These are phyloP conservation scores for Talaromyces sp. DNA, from an alignment of 2,329 filamentous ascomycete species.

Conservation along the genomic window DNA sequence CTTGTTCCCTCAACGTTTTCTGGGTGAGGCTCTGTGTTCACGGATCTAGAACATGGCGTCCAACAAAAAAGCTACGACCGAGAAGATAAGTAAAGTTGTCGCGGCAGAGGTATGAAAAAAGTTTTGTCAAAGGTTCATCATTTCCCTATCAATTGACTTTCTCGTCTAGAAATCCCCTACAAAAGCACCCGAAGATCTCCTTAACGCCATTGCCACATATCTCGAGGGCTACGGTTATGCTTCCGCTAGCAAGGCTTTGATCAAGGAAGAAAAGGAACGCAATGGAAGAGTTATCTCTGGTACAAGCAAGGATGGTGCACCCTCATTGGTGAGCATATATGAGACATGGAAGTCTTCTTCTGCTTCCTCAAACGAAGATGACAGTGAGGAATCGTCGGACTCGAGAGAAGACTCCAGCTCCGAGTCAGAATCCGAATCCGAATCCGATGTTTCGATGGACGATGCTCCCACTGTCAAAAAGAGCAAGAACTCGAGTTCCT, in stretches of 20 bases:
- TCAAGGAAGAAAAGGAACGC: constrained; percentile 54
- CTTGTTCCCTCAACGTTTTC: neutral
- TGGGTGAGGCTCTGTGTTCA: neutral
- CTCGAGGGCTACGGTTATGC: constrained; percentile 64
- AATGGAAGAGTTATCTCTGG: constrained; percentile 26
- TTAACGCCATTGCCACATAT: constrained; percentile 65
- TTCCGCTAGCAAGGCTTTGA: constrained; percentile 59
- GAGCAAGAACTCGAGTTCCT: constrained; percentile 20
- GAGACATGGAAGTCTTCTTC: constrained; percentile 27
- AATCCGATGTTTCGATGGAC: constrained; percentile 42
- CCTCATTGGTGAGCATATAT: constrained; percentile 42
- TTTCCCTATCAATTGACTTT: neutral
- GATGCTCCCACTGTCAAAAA: constrained; percentile 36
- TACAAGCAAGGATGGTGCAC: constrained; percentile 28
- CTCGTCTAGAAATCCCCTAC: neutral
- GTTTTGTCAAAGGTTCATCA: neutral
- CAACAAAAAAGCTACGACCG: constrained; percentile 21
- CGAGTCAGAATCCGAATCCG: constrained; percentile 24
- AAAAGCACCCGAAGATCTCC: constrained; percentile 37
- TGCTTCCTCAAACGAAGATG: constrained; percentile 15
- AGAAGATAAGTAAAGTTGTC: constrained; percentile 21
- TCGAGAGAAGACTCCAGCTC: constrained; percentile 25
- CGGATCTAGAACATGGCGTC: constrained; percentile 26
- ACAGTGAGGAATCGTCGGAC: constrained; percentile 1
- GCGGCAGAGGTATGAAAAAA: constrained; percentile 9